Base-by-base conservation (phyloP, 441 rosid species). In the Rhodomyrtus psidioides region DNA sequence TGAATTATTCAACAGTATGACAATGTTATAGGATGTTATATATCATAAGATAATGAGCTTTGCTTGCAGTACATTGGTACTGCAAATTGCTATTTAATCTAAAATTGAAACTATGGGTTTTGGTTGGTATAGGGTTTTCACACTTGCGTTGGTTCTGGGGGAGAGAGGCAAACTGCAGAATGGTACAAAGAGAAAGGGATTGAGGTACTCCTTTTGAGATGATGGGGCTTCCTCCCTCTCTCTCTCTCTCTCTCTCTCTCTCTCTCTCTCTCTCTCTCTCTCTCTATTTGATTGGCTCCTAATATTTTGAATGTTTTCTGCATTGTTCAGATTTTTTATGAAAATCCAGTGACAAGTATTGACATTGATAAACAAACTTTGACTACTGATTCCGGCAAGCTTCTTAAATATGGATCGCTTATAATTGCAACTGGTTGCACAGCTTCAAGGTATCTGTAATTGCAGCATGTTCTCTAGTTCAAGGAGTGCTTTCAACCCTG, bases 121-220 rank as follows among this genome's bases (percentile, higher is more conserved):
- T 75, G 83, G 81, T 83, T 83, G 75, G 44, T 49, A 70, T 88
- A 97, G 97, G 97, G 99, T 21, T 97, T 97, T 91, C 99, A 95
- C 88, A 97, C 99, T 82, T 95, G 99, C 89, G 98, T 97, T 90
- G 98, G 99, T 86, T 93, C 97, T 86, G 98, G 98, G 65, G 99
- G 98, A 39, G 98, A 95, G 86, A 94, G 98, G 87, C 98, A 95
- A 90, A 95, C 95, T 87, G 95, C 97, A 1, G 98, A 95, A 13
- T 95, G 98, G 98, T 97, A 95, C 83, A 92, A 94, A 88, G 96
- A 95, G 93, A 97, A 97, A 92, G 98, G 99, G 74, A 97, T 97
- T 84, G 97, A 97, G 98, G 99, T 97, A 85, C 62, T 81, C 57
- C 39, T 70, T 44, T 81, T 54, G 30, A 30, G 84, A n/a, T 39